Evolutionary conservation across 1,139 yeast genomes (phyloP), one percentile per base, ranked within the genome.

Genomic region (Candida buenavistaensis): DNA sequence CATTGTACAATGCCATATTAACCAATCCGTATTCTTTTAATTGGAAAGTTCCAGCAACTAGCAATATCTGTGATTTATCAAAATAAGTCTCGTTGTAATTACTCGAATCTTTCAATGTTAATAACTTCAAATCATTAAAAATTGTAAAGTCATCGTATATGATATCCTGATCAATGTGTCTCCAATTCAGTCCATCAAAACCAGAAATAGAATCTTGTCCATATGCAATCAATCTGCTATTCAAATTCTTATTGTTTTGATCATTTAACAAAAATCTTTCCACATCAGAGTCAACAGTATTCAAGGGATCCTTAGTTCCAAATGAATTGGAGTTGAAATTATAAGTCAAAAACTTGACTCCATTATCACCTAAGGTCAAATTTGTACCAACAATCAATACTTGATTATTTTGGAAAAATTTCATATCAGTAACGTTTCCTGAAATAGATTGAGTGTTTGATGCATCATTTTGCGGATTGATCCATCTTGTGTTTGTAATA

Each of bases 1-100:
- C 92, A 53, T 87, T 80, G 60, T 62, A 89, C 27, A 81, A 59
- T 0, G 94, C 92, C 19, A 82, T 74, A 35, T 84, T 79, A 1
- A 78, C 78, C 27, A 62, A 54, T 1, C 95, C 96, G 51, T 72
- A 78, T 3, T 56, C 55, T 2, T 62, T 47, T 30, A 85, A 55
- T 6, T 61, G 55, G 35, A 87, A 67, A 26, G 62, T 55, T 12
- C 97, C 97, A 3, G 86, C 65, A 2, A 85, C 73, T 12, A 83
- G 52, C 26, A 89, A 55, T 0, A 77, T 61, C 42, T 74, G 66
- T 30, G 71, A 55, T 6, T 60, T 51, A 27, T 71, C 69, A 37
- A 78, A 72, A 28, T 61, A 60, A 8, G 55, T 42, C 23, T 56
- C 47, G 15, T 59, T 55, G 38, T 59, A 64, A 29, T 50, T 48